Conservation (phyloP, 2,329 filamentous ascomycete species). For the Aspergillus arachidicola region DNA sequence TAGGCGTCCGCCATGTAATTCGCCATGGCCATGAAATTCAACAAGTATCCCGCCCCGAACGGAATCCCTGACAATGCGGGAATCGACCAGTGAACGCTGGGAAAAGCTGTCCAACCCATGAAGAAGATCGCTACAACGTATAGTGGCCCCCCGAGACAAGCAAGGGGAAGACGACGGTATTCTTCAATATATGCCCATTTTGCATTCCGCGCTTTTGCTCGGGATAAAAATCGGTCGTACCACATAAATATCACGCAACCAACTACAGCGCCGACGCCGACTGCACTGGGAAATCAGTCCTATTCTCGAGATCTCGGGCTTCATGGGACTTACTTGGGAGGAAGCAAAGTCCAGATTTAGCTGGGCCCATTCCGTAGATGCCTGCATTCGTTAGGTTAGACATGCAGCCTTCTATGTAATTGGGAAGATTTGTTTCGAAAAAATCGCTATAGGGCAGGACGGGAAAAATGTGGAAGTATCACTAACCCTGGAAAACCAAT, state of each 20-base stretch:
- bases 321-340: neutral
- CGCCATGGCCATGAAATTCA: neutral
- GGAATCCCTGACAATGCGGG: neutral
- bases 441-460: neutral
- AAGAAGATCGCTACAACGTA: neutral
- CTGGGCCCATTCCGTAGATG: slow-evolving; percentile 5
- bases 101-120: slow-evolving; percentile 1
- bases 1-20: slow-evolving; percentile 49
- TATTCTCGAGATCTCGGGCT: too few species aligned
- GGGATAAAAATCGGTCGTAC: neutral
- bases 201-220: neutral
- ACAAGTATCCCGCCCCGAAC: neutral
- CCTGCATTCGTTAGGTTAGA: neutral
- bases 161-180: slow-evolving; percentile 58
- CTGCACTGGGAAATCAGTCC: neutral
- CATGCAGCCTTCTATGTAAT: neutral
- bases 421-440: neutral
- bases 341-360: neutral
- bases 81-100: neutral
- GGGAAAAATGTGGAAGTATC: neutral
- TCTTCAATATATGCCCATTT: neutral
- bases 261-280: neutral
- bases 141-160: slow-evolving; percentile 57
- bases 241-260: neutral
- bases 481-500: slow-evolving; percentile 5